phyloP scores from a whole-genome alignment of 768 basidiomycete species.

The Phlebiopsis gigantea region DNA sequence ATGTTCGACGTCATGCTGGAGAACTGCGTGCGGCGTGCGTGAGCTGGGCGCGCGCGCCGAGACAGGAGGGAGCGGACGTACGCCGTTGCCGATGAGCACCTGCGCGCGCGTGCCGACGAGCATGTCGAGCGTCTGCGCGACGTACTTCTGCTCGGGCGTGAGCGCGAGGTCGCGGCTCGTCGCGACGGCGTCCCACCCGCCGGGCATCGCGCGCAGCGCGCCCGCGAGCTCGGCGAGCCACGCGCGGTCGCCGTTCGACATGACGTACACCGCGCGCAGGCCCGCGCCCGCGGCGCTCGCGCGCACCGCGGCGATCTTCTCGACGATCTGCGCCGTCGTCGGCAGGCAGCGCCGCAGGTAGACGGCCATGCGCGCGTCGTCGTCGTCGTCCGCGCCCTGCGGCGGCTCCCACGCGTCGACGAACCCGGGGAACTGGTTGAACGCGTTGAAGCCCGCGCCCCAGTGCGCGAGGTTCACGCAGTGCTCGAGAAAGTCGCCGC shows the following conservation, averaged over 20 bases:
- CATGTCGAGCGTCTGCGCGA: constrained; percentile 48
- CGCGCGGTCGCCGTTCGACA: constrained; percentile 37
- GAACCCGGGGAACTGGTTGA: constrained; percentile 38
- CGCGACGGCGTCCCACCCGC: constrained; percentile 34
- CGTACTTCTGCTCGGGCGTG: constrained; percentile 36
- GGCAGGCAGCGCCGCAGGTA: constrained; percentile 40
- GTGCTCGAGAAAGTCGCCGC: constrained; percentile 43
- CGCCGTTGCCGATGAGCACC: constrained; percentile 48
- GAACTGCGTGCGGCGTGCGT: constrained; percentile 27
- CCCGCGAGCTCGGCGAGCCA: constrained; percentile 37
- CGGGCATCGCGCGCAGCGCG: constrained; percentile 25
- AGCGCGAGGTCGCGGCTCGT: constrained; percentile 37
- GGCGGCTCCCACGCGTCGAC: constrained; percentile 32
- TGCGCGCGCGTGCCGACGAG: constrained; percentile 40
- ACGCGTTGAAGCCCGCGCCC: constrained; percentile 34
- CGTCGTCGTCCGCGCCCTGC: constrained; percentile 17
- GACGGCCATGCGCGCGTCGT: constrained; percentile 20
- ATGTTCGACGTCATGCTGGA: constrained; percentile 45
- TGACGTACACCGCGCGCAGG: constrained; percentile 37
- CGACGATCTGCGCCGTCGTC: constrained; percentile 33
- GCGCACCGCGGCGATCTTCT: constrained; percentile 30
- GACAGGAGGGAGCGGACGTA: constrained; percentile 21
- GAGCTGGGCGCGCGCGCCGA: background rate
- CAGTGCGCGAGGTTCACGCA: constrained; percentile 33
- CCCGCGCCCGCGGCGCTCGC: constrained; percentile 15